Evolutionary conservation across 2,329 filamentous ascomycete genomes (phyloP).

Genomic region (Neofusicoccum sp.): DNA sequence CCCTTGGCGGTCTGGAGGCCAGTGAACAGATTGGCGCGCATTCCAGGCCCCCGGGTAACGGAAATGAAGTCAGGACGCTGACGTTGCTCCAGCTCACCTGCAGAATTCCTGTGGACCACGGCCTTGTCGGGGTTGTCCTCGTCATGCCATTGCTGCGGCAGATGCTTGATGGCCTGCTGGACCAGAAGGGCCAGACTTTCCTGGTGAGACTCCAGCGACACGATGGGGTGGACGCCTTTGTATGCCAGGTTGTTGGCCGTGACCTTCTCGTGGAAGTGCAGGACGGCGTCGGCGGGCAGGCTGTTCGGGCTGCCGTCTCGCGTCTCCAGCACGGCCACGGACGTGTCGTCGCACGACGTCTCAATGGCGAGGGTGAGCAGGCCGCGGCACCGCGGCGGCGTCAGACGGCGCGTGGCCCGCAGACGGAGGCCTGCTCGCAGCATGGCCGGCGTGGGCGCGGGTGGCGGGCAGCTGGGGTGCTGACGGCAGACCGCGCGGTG

Average conservation of each 20-base stretch:
- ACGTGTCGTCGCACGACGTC: constrained; percentile 90
- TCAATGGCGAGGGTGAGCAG: constrained; percentile 70
- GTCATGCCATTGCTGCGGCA: constrained; percentile 46
- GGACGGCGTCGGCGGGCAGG: constrained; percentile 48
- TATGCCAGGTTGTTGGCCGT: constrained; percentile 78
- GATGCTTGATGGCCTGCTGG: constrained; percentile 59
- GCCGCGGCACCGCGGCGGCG: constrained; percentile 25
- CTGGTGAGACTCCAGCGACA: constrained; percentile 76
- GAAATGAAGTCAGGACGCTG: constrained; percentile 78
- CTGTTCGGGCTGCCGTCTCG: constrained; percentile 23
- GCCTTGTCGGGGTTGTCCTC: not conserved
- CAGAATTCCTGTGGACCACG: not conserved
- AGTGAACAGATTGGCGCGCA: constrained; percentile 74
- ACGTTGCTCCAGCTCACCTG: constrained; percentile 1
- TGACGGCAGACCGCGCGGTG: not conserved
- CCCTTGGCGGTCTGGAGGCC: constrained; percentile 88
- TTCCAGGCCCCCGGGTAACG: constrained; percentile 88
- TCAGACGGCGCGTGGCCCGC: not conserved
- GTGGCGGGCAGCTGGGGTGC: not conserved
- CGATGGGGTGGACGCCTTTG: constrained; percentile 77
- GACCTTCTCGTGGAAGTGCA: constrained; percentile 79
- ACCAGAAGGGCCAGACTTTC: constrained; percentile 70
- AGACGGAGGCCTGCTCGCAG: not conserved
- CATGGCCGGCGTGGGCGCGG: not conserved
- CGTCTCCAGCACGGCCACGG: constrained; percentile 74